These are phyloP conservation scores for Tuber umbilicatum DNA, from an alignment of 495 filamentous ascomycete species.

Conservation along the genomic window DNA sequence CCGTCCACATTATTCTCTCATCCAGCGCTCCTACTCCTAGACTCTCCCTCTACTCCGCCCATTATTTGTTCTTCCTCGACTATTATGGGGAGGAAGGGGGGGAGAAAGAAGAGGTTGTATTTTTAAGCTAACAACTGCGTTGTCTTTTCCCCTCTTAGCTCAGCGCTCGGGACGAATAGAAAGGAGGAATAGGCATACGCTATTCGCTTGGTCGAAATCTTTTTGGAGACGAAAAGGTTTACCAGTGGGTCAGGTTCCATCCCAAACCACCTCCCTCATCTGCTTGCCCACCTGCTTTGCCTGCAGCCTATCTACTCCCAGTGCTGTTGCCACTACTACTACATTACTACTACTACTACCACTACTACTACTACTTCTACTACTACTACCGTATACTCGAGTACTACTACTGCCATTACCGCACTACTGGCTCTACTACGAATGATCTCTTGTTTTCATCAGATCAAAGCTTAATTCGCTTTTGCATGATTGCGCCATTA, in stretches of 20 bases:
- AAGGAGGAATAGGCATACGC: background rate
- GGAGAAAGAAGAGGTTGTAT: background rate
- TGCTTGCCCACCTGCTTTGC: background rate
- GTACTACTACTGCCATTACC: background rate
- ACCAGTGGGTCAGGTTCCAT: background rate
- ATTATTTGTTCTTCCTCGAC: background rate
- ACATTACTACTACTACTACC: background rate
- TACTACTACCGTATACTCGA: too few species aligned
- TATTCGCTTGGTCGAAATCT: background rate
- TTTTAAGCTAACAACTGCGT: background rate
- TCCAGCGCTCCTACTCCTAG: background rate
- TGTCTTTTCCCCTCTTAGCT: background rate
- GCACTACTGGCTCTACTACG: background rate
- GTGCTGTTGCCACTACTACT: background rate
- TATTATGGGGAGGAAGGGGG: background rate
- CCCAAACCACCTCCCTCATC: background rate
- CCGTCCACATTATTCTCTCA: background rate
- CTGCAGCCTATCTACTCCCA: background rate
- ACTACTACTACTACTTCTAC: background rate
- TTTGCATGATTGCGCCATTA: constrained; percentile 1
- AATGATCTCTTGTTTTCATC: background rate
- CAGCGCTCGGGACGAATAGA: background rate
- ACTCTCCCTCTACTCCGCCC: background rate
- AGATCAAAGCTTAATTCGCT: background rate
- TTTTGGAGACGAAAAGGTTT: background rate